phyloP scores from a whole-genome alignment of 768 basidiomycete genomes.

The Auricularia heimuer region DNA sequence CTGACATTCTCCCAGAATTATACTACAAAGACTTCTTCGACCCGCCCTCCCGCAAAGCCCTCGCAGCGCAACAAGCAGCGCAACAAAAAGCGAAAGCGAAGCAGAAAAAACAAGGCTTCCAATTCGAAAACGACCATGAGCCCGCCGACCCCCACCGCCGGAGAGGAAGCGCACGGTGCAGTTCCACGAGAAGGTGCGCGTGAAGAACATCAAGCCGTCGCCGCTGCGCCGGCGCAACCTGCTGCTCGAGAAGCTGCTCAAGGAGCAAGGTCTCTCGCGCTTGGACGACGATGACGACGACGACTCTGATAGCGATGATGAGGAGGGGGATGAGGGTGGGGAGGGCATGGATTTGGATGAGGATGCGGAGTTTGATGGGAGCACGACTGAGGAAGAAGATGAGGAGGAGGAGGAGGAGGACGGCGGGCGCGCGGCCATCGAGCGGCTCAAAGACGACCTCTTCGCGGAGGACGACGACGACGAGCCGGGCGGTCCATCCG shows the following conservation, averaged over 20 bases:
- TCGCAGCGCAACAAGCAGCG: constrained; percentile 7
- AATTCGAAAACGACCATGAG: neutral
- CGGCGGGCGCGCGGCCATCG: constrained; percentile 40
- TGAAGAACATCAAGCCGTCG: constrained; percentile 69
- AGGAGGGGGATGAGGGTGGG: constrained; percentile 17
- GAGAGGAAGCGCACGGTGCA: constrained; percentile 43
- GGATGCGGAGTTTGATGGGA: too few relatives aligned
- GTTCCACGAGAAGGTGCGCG: constrained; percentile 71
- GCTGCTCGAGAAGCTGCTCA: constrained; percentile 7
- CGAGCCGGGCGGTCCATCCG: constrained; percentile 22
- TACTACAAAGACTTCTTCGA: constrained; percentile 79
- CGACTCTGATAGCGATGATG: constrained; percentile 15
- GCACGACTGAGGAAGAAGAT: constrained; percentile 14
- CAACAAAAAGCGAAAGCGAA: constrained; percentile 10
- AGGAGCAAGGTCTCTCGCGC: constrained; percentile 12
- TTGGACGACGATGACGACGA: constrained; percentile 16
- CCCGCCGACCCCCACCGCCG: neutral
- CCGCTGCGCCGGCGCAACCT: constrained; percentile 15
- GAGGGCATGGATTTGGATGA: constrained; percentile 9
- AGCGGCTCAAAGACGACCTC: constrained; percentile 65
- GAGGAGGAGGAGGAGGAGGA: constrained; percentile 23
- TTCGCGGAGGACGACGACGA: constrained; percentile 68
- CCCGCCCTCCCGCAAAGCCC: constrained; percentile 33
- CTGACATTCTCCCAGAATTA: constrained; percentile 33
- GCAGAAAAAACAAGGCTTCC: neutral